phyloP scores from a whole-genome alignment of 106 monocot species.

The Hemerocallis citrina region DNA sequence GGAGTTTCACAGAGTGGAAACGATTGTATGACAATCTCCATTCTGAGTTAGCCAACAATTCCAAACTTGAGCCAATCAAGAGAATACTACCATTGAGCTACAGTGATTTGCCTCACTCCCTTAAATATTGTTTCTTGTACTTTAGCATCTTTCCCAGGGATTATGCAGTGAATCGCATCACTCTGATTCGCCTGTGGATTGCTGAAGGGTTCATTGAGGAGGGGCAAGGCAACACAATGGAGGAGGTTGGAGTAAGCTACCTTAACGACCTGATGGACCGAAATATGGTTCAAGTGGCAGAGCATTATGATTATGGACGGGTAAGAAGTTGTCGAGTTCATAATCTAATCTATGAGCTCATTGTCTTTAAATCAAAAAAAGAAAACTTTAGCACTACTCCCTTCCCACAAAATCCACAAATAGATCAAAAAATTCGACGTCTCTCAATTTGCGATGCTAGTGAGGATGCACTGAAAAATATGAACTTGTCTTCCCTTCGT shows the following conservation, averaged over 20 bases:
- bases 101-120: conserved; percentile 17
- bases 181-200: conserved; percentile 23
- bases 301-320: conserved; percentile 20
- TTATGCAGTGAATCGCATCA: conserved; percentile 11
- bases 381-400: conserved; percentile 18
- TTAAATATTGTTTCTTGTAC: conserved; percentile 33
- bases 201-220: conserved; percentile 31
- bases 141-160: conserved; percentile 28
- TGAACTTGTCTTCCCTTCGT: conserved; percentile 13
- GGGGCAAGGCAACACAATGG: conserved; percentile 4
- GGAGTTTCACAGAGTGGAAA: conserved; percentile 5
- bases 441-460: conserved; percentile 4
- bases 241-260: conserved; percentile 18
- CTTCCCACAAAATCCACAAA: background rate
- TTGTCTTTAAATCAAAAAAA: conserved; percentile 16
- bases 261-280: conserved; percentile 19
- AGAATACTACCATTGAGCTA: conserved; percentile 19
- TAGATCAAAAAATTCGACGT: conserved; percentile 4
- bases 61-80: conserved; percentile 10
- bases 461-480: background rate
- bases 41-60: conserved; percentile 11
- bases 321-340: conserved; percentile 25
- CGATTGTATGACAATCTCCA: conserved; percentile 4
- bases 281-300: conserved; percentile 27
- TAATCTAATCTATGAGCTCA: conserved; percentile 19